Percentiles rank a stretch among this genome's conserved stretches.
These are phyloP conservation scores for Didymella sp. DNA, from an alignment of 2,329 filamentous ascomycete genomes.

Conservation along the genomic window DNA sequence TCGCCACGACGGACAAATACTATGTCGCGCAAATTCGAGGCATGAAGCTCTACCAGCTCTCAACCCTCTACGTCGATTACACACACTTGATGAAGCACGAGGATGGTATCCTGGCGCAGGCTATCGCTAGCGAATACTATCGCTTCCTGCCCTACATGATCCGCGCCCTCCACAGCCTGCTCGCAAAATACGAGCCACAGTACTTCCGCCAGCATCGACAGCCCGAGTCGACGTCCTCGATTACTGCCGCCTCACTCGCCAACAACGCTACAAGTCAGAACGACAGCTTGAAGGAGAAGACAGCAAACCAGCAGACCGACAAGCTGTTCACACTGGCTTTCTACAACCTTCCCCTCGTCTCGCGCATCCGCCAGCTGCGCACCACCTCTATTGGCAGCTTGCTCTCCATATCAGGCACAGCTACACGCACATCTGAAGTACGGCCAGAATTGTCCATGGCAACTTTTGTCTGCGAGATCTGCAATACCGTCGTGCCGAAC, in stretches of 20 bases:
- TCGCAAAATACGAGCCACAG: slow-evolving; percentile 90
- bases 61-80: slow-evolving; percentile 86
- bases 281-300: slow-evolving; percentile 70
- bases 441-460: slow-evolving; percentile 90
- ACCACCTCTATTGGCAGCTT: slow-evolving; percentile 91
- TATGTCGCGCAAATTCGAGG: slow-evolving; percentile 85
- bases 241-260: slow-evolving; percentile 69
- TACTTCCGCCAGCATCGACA: slow-evolving; percentile 95
- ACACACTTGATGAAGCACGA: slow-evolving; percentile 80
- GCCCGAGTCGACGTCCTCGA: slow-evolving; percentile 75
- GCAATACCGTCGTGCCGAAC: slow-evolving; percentile 83
- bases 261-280: slow-evolving; percentile 65
- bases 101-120: slow-evolving; percentile 81
- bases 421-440: slow-evolving; percentile 96
- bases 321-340: slow-evolving; percentile 94
- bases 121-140: slow-evolving; percentile 90
- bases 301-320: slow-evolving; percentile 92
- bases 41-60: slow-evolving; percentile 76
- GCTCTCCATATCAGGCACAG: slow-evolving; percentile 94
- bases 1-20: slow-evolving; percentile 78
- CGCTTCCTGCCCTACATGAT: slow-evolving; percentile 92
- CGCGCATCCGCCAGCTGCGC: slow-evolving; percentile 82
- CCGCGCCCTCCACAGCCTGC: slow-evolving; percentile 86
- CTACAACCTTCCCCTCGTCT: slow-evolving; percentile 89
- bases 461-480: slow-evolving; percentile 90